These are phyloP conservation scores for Talaromyces borbonicus DNA, from an alignment of 495 filamentous ascomycete genomes.

Conservation along the genomic window DNA sequence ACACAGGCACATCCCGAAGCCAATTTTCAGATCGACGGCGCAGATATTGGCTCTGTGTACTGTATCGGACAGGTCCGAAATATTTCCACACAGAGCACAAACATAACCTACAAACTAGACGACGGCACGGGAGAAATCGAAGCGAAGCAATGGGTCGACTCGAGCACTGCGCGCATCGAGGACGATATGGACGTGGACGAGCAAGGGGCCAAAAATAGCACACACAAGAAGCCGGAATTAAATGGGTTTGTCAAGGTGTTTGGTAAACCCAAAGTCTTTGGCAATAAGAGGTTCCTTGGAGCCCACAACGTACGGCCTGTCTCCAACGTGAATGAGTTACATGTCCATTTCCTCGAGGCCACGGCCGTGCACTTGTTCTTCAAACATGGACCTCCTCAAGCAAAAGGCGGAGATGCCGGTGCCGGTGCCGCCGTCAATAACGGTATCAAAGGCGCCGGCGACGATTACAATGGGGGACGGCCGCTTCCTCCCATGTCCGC, in stretches of 20 bases:
- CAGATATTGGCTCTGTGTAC: slow-evolving; percentile 52
- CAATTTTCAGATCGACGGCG: slow-evolving; percentile 68
- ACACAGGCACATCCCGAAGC: slow-evolving; percentile 62
- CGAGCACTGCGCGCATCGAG: slow-evolving; percentile 27
- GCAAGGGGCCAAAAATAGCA: slow-evolving; percentile 12
- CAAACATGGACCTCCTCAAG: slow-evolving; percentile 57
- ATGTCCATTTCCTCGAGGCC: slow-evolving; percentile 81
- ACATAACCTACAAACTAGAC: slow-evolving; percentile 85
- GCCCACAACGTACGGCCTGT: slow-evolving; percentile 74
- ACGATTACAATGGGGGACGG: slow-evolving; percentile 21
- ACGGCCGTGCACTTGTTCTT: slow-evolving; percentile 78
- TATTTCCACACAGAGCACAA: slow-evolving; percentile 77
- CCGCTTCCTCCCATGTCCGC: slow-evolving; percentile 40
- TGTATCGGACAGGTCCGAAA: slow-evolving; percentile 85
- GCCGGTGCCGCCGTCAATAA: slow-evolving; percentile 18
- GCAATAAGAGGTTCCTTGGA: slow-evolving; percentile 67
- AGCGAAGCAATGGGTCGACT: slow-evolving; percentile 86
- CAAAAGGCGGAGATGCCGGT: slow-evolving; percentile 17
- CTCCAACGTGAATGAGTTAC: slow-evolving; percentile 80
- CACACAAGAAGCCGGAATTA: slow-evolving; percentile 43
- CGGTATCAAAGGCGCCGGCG: slow-evolving; percentile 34
- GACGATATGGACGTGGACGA: slow-evolving; percentile 40
- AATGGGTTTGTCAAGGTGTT: slow-evolving; percentile 75
- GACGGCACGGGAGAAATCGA: slow-evolving; percentile 91
- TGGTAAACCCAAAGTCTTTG: slow-evolving; percentile 68